These are phyloP conservation scores for Suillus occidentalis DNA, from an alignment of 768 basidiomycete species.

Conservation along the genomic window DNA sequence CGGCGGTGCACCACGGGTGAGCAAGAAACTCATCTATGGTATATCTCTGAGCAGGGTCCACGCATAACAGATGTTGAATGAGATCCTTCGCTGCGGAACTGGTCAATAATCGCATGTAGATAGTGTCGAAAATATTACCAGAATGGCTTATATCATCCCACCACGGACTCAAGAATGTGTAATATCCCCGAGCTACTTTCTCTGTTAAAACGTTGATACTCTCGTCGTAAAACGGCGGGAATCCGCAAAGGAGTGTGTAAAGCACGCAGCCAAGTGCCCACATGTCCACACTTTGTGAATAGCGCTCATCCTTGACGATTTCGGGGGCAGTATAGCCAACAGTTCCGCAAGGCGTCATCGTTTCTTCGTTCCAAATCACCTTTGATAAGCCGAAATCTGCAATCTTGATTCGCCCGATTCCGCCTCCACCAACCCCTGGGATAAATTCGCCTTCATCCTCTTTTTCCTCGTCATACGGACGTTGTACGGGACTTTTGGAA, in stretches of 20 bases:
- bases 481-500: slow-evolving; percentile 67
- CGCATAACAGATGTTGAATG: slow-evolving; percentile 91
- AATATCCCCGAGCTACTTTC: slow-evolving; percentile 96
- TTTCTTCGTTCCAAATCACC: slow-evolving; percentile 98
- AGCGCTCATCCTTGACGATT: slow-evolving; percentile 98
- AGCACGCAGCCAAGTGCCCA: slow-evolving; percentile 99
- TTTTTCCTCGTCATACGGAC: slow-evolving; percentile 97
- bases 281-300: slow-evolving; percentile 98
- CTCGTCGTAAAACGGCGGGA: slow-evolving; percentile 98
- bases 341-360: slow-evolving; percentile 99
- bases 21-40: slow-evolving; percentile 97
- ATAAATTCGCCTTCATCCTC: slow-evolving; percentile 98
- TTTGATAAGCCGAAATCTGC: slow-evolving; percentile 98
- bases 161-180: slow-evolving; percentile 98
- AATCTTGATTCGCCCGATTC: slow-evolving; percentile 97
- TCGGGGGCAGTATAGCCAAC: slow-evolving; percentile 99
- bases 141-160: slow-evolving; percentile 93
- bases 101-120: slow-evolving; percentile 14
- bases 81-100: slow-evolving; percentile 82
- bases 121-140: slow-evolving; percentile 46
- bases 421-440: slow-evolving; percentile 90
- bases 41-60: slow-evolving; percentile 93
- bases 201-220: slow-evolving; percentile 97
- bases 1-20: slow-evolving; percentile 91
- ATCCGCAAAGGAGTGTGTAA: slow-evolving; percentile 96